Percentiles rank a stretch among this genome's conserved stretches.
Conservation (phyloP, 2,329 filamentous ascomycete species). For the Fusarium multiceps region DNA sequence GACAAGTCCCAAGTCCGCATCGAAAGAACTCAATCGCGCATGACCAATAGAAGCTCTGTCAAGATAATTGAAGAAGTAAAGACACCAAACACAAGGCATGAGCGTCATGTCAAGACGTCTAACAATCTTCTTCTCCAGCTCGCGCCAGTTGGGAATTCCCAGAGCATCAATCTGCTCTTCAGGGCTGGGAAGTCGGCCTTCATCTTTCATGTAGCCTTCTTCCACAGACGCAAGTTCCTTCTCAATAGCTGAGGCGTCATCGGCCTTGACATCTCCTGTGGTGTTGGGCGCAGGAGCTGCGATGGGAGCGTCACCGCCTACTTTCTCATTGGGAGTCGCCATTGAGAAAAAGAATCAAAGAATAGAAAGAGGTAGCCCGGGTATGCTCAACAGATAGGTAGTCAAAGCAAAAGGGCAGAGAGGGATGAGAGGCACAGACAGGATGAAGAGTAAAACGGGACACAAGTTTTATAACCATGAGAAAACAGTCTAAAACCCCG, state of each 20-base stretch:
- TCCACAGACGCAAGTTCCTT: conserved; percentile 13
- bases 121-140: conserved; percentile 23
- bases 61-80: conserved; percentile 26
- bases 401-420: not conserved
- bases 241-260: not conserved
- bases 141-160: conserved; percentile 10
- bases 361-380: not conserved
- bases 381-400: not conserved
- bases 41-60: conserved; percentile 20
- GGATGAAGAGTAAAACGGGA: not conserved
- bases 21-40: conserved; percentile 3
- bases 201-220: conserved; percentile 8
- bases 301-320: not conserved
- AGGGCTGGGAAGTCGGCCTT: conserved; percentile 7
- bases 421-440: not conserved
- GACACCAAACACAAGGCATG: conserved; percentile 24
- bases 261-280: not conserved
- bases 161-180: conserved; percentile 23
- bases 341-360: not conserved
- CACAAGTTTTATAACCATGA: not conserved
- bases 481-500: not conserved
- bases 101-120: conserved; percentile 19
- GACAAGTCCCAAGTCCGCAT: not conserved
- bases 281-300: not conserved
- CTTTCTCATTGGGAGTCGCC: conserved; percentile 1